These are phyloP conservation scores for Cutaneotrichosporon dermatis DNA, from an alignment of 1,284 basidiomycete species.

Conservation along the genomic window DNA sequence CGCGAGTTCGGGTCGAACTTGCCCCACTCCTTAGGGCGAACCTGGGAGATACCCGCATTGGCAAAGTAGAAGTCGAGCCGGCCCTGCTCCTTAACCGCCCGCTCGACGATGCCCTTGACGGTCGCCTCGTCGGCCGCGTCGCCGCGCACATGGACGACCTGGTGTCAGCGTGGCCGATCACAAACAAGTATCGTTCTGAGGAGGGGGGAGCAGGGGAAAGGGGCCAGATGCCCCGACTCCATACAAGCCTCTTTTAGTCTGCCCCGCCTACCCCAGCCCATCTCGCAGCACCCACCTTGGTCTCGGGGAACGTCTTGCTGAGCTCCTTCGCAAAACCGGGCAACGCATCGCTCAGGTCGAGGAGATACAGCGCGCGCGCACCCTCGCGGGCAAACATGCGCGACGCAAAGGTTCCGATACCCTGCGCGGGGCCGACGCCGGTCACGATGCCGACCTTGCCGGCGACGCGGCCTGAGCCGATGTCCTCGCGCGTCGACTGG, in stretches of 20 bases:
- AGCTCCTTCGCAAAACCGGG: slow-evolving; percentile 67
- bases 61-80: slow-evolving; percentile 90
- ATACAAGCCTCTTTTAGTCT: no score
- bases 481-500: slow-evolving; percentile 3
- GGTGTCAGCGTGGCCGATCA: neutral
- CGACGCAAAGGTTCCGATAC: slow-evolving; percentile 58
- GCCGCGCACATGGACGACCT: slow-evolving; percentile 55
- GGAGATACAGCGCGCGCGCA: slow-evolving; percentile 73
- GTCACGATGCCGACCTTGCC: slow-evolving; percentile 88
- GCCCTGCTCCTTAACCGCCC: slow-evolving; percentile 72
- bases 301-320: slow-evolving; percentile 64
- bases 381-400: slow-evolving; percentile 52
- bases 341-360: slow-evolving; percentile 70
- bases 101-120: slow-evolving; percentile 65
- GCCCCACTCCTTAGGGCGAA: slow-evolving; percentile 11
- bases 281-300: slow-evolving; percentile 56
- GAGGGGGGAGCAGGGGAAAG: no score
- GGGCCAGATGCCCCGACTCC: no score
- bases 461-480: slow-evolving; percentile 54
- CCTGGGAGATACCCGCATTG: slow-evolving; percentile 58
- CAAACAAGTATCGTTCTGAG: no score
- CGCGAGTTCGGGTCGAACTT: slow-evolving; percentile 1
- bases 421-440: slow-evolving; percentile 74
- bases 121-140: slow-evolving; percentile 76
- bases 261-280: no score